phyloP scores from a whole-genome alignment of 768 basidiomycete genomes.

The Kwoniella botswanensis region DNA sequence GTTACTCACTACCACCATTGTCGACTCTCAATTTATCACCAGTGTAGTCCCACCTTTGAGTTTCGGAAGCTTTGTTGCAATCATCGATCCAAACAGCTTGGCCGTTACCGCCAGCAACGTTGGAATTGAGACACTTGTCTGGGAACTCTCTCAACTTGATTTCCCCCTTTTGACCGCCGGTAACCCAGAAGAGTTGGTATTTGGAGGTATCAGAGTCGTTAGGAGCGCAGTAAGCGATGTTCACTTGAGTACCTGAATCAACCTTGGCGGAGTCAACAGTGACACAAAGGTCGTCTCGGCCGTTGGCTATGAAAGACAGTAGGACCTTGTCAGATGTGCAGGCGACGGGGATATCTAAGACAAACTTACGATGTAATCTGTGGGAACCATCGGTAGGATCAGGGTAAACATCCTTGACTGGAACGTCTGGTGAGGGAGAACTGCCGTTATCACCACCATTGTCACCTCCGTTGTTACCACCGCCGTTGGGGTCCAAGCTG shows the following conservation, averaged over 20 bases:
- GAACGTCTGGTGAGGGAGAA: neutral
- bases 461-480: constrained; percentile 10
- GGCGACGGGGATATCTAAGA: too few species aligned
- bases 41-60: constrained; percentile 19
- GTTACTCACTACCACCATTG: constrained; percentile 15
- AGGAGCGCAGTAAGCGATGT: constrained; percentile 22
- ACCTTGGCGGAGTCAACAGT: constrained; percentile 12
- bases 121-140: constrained; percentile 15
- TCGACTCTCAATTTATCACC: constrained; percentile 16
- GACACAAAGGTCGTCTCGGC: constrained; percentile 24
- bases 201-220: constrained; percentile 14
- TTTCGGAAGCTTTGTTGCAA: constrained; percentile 14
- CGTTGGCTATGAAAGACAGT: neutral
- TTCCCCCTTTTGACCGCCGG: constrained; percentile 11
- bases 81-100: constrained; percentile 8
- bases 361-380: constrained; percentile 11
- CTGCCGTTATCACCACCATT: constrained; percentile 10
- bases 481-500: constrained; percentile 7
- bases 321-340: neutral
- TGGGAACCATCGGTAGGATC: constrained; percentile 16
- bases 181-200: constrained; percentile 13
- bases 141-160: constrained; percentile 6
- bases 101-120: constrained; percentile 13
- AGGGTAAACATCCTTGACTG: constrained; percentile 9
- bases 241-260: constrained; percentile 14